phyloP scores from a whole-genome alignment of 257 asterid genomes.

The Gentiana dahurica region DNA sequence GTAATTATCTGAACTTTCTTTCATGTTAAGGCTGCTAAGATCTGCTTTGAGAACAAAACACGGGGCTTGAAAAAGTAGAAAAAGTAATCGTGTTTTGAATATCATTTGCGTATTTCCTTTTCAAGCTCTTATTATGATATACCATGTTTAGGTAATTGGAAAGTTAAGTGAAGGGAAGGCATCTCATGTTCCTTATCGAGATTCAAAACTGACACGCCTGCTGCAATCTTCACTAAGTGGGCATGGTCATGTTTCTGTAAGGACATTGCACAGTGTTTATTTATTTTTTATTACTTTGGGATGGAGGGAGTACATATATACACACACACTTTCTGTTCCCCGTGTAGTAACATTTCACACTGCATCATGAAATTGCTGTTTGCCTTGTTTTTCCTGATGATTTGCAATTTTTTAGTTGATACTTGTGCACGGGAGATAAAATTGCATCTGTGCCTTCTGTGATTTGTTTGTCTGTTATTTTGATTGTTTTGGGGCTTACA shows the following conservation, averaged over 20 bases:
- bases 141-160: conserved; percentile 71
- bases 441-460: background rate
- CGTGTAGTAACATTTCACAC: background rate
- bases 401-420: background rate
- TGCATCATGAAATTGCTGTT: background rate
- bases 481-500: conserved; percentile 10
- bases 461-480: background rate
- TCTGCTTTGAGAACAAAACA: background rate
- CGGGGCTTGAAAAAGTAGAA: background rate
- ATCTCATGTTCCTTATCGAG: conserved; percentile 94
- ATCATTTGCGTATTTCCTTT: conserved; percentile 6
- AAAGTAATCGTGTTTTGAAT: background rate
- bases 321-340: background rate
- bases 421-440: background rate
- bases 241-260: conserved; percentile 98
- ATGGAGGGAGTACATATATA: too few relatives aligned
- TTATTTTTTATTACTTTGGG: background rate
- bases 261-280: conserved; percentile 13
- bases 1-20: conserved; percentile 30
- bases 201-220: conserved; percentile 94
- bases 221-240: conserved; percentile 97
- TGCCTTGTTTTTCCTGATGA: background rate
- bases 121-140: conserved; percentile 8
- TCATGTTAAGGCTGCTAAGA: background rate
- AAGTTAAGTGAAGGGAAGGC: conserved; percentile 98